Conservation (phyloP, 148 eudicot species). For the Fagopyrum tataricum region DNA sequence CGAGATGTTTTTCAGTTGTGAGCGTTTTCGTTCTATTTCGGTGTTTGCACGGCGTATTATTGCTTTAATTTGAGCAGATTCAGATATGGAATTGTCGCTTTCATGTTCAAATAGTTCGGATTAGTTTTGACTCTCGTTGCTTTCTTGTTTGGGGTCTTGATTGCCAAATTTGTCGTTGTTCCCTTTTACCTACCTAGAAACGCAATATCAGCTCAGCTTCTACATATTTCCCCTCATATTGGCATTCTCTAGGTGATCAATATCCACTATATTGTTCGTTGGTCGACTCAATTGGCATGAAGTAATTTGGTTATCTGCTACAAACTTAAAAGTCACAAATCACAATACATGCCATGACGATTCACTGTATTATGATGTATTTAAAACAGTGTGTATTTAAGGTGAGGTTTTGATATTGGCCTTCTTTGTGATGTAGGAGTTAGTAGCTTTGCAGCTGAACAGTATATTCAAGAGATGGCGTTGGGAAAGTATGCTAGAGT, state of each 20-base stretch:
- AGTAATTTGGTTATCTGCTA: not conserved
- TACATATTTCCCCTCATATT: not conserved
- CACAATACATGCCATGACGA: not conserved
- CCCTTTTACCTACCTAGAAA: not conserved
- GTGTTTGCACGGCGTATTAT: not conserved
- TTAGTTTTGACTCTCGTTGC: not conserved
- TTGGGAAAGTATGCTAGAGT: conserved; percentile 56
- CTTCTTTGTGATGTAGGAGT: conserved; percentile 27
- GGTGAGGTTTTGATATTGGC: not conserved
- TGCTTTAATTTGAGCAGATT: not conserved
- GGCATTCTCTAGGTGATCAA: not conserved
- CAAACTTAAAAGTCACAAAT: not conserved
- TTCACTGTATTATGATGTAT: not conserved
- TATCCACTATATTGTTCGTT: not conserved
- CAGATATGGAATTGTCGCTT: not conserved
- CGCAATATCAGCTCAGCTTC: not conserved
- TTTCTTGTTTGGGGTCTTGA: not conserved
- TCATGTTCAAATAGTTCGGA: not conserved
- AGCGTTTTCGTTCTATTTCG: not conserved
- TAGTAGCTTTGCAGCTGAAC: conserved; percentile 8
- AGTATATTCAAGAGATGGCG: conserved; percentile 36
- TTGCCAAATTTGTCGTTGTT: not conserved
- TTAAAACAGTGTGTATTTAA: not conserved
- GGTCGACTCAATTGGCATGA: not conserved
- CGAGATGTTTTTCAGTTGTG: not conserved